Conservation (phyloP, 1,284 basidiomycete genomes). For the Cutaneotrichosporon cavernicola region DNA sequence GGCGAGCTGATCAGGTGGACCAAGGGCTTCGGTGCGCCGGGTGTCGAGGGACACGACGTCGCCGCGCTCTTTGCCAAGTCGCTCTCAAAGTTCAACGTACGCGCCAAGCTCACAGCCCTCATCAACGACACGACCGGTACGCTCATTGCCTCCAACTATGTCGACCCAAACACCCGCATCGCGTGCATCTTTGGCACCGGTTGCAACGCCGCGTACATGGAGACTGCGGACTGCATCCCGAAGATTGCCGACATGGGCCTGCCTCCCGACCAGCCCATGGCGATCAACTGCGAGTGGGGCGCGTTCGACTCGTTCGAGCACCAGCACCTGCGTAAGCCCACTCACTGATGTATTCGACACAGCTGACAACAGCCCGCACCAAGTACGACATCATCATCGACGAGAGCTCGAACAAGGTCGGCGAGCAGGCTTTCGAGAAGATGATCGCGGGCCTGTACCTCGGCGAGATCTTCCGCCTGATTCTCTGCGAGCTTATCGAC, state of each 20-base stretch:
- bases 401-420: constrained; percentile 91
- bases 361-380: constrained; percentile 62
- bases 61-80: constrained; percentile 86
- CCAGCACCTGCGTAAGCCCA: constrained; percentile 69
- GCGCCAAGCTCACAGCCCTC: constrained; percentile 74
- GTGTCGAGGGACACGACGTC: constrained; percentile 90
- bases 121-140: constrained; percentile 99
- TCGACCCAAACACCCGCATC: constrained; percentile 84
- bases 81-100: constrained; percentile 65
- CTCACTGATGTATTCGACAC: not conserved
- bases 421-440: constrained; percentile 86
- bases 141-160: constrained; percentile 94
- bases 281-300: constrained; percentile 82
- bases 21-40: constrained; percentile 90
- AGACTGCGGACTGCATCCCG: constrained; percentile 71
- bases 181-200: constrained; percentile 97
- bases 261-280: constrained; percentile 71
- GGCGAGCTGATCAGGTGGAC: constrained; percentile 94
- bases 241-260: constrained; percentile 76
- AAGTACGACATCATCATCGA: constrained; percentile 94
- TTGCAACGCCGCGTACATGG: constrained; percentile 98
- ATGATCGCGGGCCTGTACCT: constrained; percentile 97
- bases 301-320: constrained; percentile 97
- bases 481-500: constrained; percentile 93
- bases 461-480: constrained; percentile 90